Evolutionary conservation across 331 rosid genomes (phyloP).

Genomic region (Rosa hybrid): DNA sequence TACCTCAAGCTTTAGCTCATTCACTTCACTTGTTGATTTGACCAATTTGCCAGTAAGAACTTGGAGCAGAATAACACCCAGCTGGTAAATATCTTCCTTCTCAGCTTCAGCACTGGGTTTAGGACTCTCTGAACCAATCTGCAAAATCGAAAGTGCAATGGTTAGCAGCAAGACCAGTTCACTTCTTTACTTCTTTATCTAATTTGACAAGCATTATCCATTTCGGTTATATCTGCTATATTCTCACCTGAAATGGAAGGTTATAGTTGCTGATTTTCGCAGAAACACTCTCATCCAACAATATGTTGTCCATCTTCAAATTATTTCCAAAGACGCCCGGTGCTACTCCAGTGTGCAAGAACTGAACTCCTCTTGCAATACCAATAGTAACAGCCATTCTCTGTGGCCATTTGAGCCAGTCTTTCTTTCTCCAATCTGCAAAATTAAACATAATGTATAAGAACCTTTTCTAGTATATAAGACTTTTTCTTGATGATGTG

Average conservation of each 20-base stretch:
- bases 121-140: slow-evolving; percentile 43
- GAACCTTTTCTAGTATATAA: not conserved
- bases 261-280: slow-evolving; percentile 72
- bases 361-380: slow-evolving; percentile 72
- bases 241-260: slow-evolving; percentile 65
- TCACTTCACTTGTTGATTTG: slow-evolving; percentile 49
- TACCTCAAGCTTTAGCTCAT: slow-evolving; percentile 70
- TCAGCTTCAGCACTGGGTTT: slow-evolving; percentile 53
- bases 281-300: slow-evolving; percentile 67
- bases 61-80: slow-evolving; percentile 80
- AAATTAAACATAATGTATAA: not conserved
- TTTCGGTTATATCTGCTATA: not conserved
- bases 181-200: not conserved
- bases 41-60: slow-evolving; percentile 62
- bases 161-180: not conserved
- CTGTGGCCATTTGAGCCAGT: slow-evolving; percentile 83
- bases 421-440: slow-evolving; percentile 75
- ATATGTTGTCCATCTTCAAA: slow-evolving; percentile 58
- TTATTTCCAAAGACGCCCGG: slow-evolving; percentile 70
- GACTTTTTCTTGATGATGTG: not conserved
- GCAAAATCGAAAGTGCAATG: slow-evolving; percentile 22
- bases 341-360: slow-evolving; percentile 63
- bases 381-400: slow-evolving; percentile 78
- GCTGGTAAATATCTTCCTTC: slow-evolving; percentile 83
- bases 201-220: not conserved